A percentile compares a stretch with the other conserved stretches of the same genome.
phyloP scores from a whole-genome alignment of 169 alveolate genomes.

The Plasmodium malariae region DNA sequence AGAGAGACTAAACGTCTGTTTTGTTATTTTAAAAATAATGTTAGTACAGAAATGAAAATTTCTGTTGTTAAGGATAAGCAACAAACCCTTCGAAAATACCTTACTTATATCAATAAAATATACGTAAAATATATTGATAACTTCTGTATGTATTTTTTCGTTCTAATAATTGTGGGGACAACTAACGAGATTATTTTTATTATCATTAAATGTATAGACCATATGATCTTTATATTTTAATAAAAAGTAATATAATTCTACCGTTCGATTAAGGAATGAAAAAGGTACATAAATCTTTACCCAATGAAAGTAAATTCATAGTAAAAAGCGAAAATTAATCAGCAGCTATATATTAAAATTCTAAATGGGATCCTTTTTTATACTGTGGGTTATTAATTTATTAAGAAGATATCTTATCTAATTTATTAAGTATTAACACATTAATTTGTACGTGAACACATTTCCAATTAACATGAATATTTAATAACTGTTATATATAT shows the following conservation, averaged over 20 bases:
- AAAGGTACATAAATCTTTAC: not conserved
- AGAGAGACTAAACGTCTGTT: not conserved
- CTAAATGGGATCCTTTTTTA: too few species aligned
- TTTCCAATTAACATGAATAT: too few species aligned
- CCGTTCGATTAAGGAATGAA: not conserved
- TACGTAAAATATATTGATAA: not conserved
- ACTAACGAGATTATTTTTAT: not conserved
- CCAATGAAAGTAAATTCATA: not conserved
- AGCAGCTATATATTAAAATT: not conserved
- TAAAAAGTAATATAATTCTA: not conserved
- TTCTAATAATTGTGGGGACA: not conserved
- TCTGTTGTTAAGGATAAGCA: too few species aligned
- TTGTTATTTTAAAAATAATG: not conserved
- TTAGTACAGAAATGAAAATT: too few species aligned
- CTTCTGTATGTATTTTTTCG: not conserved
- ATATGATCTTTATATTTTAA: not conserved
- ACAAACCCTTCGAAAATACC: too few species aligned
- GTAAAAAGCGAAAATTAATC: not conserved
- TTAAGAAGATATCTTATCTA: too few species aligned
- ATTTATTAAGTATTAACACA: too few species aligned
- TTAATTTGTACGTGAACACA: too few species aligned
- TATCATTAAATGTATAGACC: constrained; percentile 4
- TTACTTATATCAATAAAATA: too few species aligned
- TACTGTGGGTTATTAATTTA: too few species aligned
- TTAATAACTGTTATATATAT: too few species aligned